Evolutionary conservation across 208 protist genomes (phyloP), one percentile per base, ranked within the genome.

Genomic region (Trypanosoma theileri): DNA sequence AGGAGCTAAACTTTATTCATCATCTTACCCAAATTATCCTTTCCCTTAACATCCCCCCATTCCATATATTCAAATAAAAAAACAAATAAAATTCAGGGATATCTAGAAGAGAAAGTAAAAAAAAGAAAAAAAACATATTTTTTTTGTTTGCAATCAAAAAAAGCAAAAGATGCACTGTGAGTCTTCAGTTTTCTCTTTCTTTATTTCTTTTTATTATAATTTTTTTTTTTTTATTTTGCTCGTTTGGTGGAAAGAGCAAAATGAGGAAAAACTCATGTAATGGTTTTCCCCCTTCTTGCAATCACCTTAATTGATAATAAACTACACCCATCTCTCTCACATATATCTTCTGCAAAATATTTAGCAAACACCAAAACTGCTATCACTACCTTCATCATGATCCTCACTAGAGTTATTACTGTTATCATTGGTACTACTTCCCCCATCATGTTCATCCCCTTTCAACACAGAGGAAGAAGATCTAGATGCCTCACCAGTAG

Each of bases 311-410:
- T 6, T 35, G 6, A 6, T 8, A 35, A 8, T 35, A 35, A 35
- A 35, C n/a, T n/a, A n/a, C 6, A 35, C 28, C 1, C 28, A 35
- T 35, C 28, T 35, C 28, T 48, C 44, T 14, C 1, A 48, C 11
- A 48, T 48, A 48, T 48, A 11, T 11, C 3, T 3, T 48, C 1
- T 12, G 13, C 12, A 28, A 45, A 12, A 48, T 62, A 14, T 4
- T 75, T 35, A 87, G 8, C 80, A 77, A 21, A 73, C 46, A 56
- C 79, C 83, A 45, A 69, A 82, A 59, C 65, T 75, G 48, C 79
- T 80, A 61, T 80, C 72, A 14, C 70, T 68, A 46, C 77, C 82
- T 13, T 79, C 71, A 26, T 81, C 66, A 21, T 84, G 1, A 48
- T 48, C 16, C 44, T n/a, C 16, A 48, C 11, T 48, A 48, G 44